Percentiles rank a stretch among this genome's conserved stretches.
These are phyloP conservation scores for Adiantum capillusveneris DNA, from an alignment of 75 land plant genomes.

Conservation along the genomic window DNA sequence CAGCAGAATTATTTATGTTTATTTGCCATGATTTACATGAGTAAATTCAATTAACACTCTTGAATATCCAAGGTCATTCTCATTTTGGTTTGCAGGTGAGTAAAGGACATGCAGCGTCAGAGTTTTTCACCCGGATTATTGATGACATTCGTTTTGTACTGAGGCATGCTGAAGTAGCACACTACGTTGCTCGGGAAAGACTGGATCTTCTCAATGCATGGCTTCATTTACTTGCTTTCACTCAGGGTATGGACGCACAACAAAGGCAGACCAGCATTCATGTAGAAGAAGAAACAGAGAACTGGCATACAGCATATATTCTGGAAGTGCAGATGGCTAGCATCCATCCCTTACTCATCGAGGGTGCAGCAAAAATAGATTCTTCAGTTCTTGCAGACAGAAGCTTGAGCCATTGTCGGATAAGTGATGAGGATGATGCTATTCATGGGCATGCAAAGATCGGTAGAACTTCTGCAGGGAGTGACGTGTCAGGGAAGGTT, in stretches of 20 bases:
- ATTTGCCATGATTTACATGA: too few relatives aligned
- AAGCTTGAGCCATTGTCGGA: neutral
- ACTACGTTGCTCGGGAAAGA: conserved; percentile 40
- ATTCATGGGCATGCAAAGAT: conserved; percentile 54
- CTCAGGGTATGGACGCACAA: conserved; percentile 90
- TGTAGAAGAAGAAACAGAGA: conserved; percentile 75
- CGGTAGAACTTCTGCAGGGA: conserved; percentile 50
- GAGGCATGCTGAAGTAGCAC: conserved; percentile 65
- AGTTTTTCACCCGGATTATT: conserved; percentile 44
- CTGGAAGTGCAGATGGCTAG: conserved; percentile 49
- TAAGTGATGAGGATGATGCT: conserved; percentile 25
- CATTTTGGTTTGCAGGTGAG: conserved; percentile 41
- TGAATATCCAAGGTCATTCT: neutral
- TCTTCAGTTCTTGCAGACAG: conserved; percentile 11
- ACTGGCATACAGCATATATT: conserved; percentile 35
- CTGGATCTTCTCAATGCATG: conserved; percentile 56
- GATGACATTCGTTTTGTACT: conserved; percentile 78
- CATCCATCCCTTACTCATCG: conserved; percentile 52
- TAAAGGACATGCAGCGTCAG: conserved; percentile 36
- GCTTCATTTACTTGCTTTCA: conserved; percentile 55
- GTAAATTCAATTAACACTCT: too few relatives aligned
- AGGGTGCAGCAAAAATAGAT: conserved; percentile 33
- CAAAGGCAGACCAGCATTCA: conserved; percentile 62
- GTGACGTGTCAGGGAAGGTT: conserved; percentile 31
- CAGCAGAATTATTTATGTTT: too few relatives aligned